Evolutionary conservation across 306 rosid species (phyloP), one percentile per base, ranked within the genome.

Genomic region (Canavalia ensiformis): DNA sequence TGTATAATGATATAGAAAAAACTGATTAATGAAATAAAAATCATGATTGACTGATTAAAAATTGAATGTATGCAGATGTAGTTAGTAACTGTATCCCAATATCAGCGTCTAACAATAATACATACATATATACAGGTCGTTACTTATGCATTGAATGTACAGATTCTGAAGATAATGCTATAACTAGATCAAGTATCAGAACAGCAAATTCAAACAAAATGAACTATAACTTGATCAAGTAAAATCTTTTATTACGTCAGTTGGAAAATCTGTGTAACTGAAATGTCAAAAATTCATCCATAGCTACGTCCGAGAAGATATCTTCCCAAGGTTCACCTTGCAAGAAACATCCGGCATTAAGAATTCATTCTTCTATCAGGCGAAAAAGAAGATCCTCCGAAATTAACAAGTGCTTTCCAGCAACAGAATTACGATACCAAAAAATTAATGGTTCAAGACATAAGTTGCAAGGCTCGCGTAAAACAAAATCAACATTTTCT

Each of bases 401-500:
- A 72, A 78, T 46, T 65, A 62, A 52, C 1, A 52, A 6, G 83
- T 52, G 83, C 75, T 72, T 72, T 56, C 72, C 68, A 65, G 56
- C 47, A 41, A 44, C 64, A 33, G 45, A 71, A 76, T 76, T 63
- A 60, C 44, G 28, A 82, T 8, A 71, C 67, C 66, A 72, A 76
- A 71, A 67, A 76, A 54, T 44, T 35, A 75, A 60, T 47, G 29
- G 55, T 79, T 68, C 65, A 60, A 8, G 51, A 68, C 4, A 35
- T 3, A 7, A 5, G 72, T 4, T 42, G 39, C 58, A 3, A n/a
- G 11, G 47, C 35, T 37, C 1, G 2, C 33, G 35, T 37, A 73
- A 58, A 60, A 72, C 67, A 81, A 80, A 73, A 72, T 57, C 69
- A 39, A 57, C 76, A 7, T 47, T 74, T 79, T 64, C 37, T 68